Evolutionary conservation across 768 basidiomycete genomes (phyloP).

Genomic region (Harrya chromipes): DNA sequence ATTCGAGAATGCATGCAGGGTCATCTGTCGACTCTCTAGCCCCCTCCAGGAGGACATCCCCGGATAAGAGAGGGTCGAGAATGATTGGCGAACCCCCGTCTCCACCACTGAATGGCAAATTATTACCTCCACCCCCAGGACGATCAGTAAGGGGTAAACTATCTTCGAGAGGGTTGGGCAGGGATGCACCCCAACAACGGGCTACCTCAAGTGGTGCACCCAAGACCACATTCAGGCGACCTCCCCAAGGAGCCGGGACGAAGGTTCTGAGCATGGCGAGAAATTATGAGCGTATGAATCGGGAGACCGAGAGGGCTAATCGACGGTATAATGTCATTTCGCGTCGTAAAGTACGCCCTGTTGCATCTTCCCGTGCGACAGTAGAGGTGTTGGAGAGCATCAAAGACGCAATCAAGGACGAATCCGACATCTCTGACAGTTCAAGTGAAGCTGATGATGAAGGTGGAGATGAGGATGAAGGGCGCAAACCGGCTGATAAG

Average conservation of each 20-base stretch:
- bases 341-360: constrained; percentile 83
- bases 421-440: constrained; percentile 70
- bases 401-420: constrained; percentile 88
- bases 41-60: constrained; percentile 65
- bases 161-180: constrained; percentile 30
- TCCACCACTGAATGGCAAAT: constrained; percentile 21
- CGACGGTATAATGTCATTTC: constrained; percentile 84
- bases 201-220: constrained; percentile 32
- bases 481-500: constrained; percentile 30
- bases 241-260: constrained; percentile 45
- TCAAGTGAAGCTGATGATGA: constrained; percentile 67
- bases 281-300: constrained; percentile 83
- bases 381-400: constrained; percentile 88
- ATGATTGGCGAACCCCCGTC: constrained; percentile 36
- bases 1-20: constrained; percentile 48
- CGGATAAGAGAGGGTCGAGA: constrained; percentile 58
- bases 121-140: constrained; percentile 26
- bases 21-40: constrained; percentile 52
- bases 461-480: constrained; percentile 57
- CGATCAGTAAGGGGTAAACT: constrained; percentile 39
- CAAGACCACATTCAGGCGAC: constrained; percentile 58
- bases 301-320: constrained; percentile 71
- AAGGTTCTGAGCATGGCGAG: constrained; percentile 88
- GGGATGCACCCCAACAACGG: constrained; percentile 43
- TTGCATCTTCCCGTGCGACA: constrained; percentile 82